Base-by-base conservation (phyloP, 169 alveolate species). In the Eimeria falciformis region DNA sequence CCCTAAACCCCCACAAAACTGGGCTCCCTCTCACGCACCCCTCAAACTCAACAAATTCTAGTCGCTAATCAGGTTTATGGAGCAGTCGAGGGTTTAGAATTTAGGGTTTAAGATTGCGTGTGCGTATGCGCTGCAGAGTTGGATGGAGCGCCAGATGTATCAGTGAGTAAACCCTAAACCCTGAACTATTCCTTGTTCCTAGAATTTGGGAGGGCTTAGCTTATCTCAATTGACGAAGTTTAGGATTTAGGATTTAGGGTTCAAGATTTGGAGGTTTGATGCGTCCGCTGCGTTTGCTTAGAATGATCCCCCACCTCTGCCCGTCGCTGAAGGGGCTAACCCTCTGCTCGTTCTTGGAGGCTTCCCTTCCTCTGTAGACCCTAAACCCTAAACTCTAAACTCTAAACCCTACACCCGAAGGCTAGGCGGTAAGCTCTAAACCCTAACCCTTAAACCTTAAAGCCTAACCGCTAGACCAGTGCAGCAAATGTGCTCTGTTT, bases 261-360 rank as follows among this genome's bases (percentile, higher is more conserved):
- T 37, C 0, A 27, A n/a, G n/a, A n/a, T n/a, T n/a, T n/a, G n/a
- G n/a, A n/a, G n/a, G n/a, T n/a, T n/a, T n/a, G n/a, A n/a, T n/a
- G n/a, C n/a, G n/a, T n/a, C n/a, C n/a, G n/a, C n/a, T n/a, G n/a
- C n/a, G n/a, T n/a, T n/a, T n/a, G n/a, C n/a, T n/a, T n/a, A n/a
- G n/a, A n/a, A n/a, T n/a, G n/a, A n/a, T n/a, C n/a, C n/a, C n/a
- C n/a, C n/a, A 25, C 86, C 86, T 23, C 40, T 77, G 27, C 14
- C 46, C 46, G 46, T 62, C 18, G 53, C 73, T 53, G 27, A 50
- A 17, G 7, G 9, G 27, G 33, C 75, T 1, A 55, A 62, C 4
- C 55, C 43, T 9, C 89, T 40, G 12, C 11, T 79, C 50, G 89
- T 79, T 53, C 58, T 79, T 23, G 89, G 75, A 0, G 89, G 89